Evolutionary conservation across 2,329 filamentous ascomycete species (phyloP), one percentile per base, ranked within the genome.

Genomic region (Calonectria honghensis): DNA sequence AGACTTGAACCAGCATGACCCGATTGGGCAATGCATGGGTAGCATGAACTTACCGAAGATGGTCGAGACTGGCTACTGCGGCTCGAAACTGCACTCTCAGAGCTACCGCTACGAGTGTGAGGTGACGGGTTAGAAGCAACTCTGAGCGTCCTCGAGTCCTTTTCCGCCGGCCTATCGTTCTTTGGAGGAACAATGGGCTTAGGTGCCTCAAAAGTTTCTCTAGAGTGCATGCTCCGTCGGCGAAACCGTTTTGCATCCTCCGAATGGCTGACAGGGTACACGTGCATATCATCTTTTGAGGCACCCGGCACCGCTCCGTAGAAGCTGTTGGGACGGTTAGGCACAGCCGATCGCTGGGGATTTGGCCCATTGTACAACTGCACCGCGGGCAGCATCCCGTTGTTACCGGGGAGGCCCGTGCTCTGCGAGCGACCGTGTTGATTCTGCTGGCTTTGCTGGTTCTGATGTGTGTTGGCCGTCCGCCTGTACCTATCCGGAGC

Each of bases 181-280:
- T 82, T 82, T 39, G 79, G 77, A 39, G 79, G 77, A 24, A 72
- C 50, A 24, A 48, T 64, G 31, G 76, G 61, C 45, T 80, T 78
- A 18, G 75, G 67, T 20, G 77, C 69, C 31, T 84, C 80, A 32
- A 76, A 68, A 27, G 77, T 76, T 31, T 91, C 89, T 74, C 90
- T 85, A 24, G 92, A 93, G 78, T 95, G 95, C 86, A 97, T 91
- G 85, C 96, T 98, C 78, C 96, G 92, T 82, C 96, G 92, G 79
- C 96, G 91, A 85, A 96, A 94, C 82, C 95, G 91, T 85, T 94
- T 95, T 13, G 93, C 91, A 45, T 94, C 90, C 35, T 96, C 95
- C 24, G 91, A 85, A n/a, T 86, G 83, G 32, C 88, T 84, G 70
- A 89, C 88, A 72, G 88, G 91, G 80, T 89, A 88, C 74, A 95